Percentiles rank a stretch among this genome's conserved stretches.
Conservation (phyloP, 2,329 filamentous ascomycete genomes). For the Bipolaris cookei region DNA sequence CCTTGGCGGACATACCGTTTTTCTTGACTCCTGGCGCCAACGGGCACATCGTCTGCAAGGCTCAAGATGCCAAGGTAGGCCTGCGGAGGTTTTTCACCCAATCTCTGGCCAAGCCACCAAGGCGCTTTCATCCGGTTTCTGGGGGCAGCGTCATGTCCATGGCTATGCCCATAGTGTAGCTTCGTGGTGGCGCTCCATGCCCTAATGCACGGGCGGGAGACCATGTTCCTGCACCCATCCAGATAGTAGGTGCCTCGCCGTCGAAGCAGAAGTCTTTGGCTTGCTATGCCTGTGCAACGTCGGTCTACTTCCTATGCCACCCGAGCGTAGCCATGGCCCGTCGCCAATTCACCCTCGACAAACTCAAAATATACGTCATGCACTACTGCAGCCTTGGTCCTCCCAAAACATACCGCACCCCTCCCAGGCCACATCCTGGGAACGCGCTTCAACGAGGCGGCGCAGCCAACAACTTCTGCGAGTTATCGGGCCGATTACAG, state of each 20-base stretch:
- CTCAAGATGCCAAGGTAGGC: background rate
- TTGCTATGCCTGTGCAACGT: background rate
- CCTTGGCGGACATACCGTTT: background rate
- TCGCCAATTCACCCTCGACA: conserved; percentile 12
- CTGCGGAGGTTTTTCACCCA: background rate
- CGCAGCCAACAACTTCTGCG: conserved; percentile 33
- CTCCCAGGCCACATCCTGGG: conserved; percentile 24
- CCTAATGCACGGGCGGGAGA: conserved; percentile 25
- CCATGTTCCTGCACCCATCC: conserved; percentile 22
- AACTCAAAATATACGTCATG: conserved; percentile 35
- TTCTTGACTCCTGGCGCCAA: conserved; percentile 5
- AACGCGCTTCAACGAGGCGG: conserved; percentile 29
- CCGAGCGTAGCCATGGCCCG: conserved; percentile 3
- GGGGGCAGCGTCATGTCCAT: background rate
- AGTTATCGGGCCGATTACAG: conserved; percentile 42
- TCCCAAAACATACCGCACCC: conserved; percentile 11
- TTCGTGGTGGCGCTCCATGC: conserved; percentile 8
- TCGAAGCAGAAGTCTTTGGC: background rate
- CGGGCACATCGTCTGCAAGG: conserved; percentile 7
- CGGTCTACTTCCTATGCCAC: conserved; percentile 6
- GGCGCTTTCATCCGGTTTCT: background rate
- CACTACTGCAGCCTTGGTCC: conserved; percentile 14
- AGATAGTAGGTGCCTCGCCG: conserved; percentile 8
- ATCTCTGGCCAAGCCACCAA: background rate
- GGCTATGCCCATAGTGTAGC: conserved; percentile 1